phyloP scores from a whole-genome alignment of 768 basidiomycete species.

The Termitomyces sp. region DNA sequence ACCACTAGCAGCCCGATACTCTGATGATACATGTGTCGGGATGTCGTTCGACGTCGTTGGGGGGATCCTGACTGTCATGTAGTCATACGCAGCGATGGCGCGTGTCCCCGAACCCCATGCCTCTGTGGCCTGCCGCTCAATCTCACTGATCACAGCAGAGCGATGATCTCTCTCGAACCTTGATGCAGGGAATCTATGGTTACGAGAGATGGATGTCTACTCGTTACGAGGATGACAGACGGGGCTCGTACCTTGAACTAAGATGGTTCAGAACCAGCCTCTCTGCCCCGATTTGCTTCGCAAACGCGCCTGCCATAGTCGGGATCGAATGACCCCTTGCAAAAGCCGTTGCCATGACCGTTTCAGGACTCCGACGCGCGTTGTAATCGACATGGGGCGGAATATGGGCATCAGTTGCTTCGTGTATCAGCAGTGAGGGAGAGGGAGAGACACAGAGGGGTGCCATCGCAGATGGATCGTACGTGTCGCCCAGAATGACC shows the following conservation, averaged over 20 bases:
- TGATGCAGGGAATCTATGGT: slow-evolving; percentile 49
- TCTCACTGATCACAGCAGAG: slow-evolving; percentile 49
- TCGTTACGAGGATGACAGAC: neutral
- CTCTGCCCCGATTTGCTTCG: slow-evolving; percentile 52
- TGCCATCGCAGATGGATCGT: slow-evolving; percentile 53
- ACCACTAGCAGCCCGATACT: neutral
- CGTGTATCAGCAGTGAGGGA: slow-evolving; percentile 75
- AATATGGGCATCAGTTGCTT: slow-evolving; percentile 75
- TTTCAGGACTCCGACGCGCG: slow-evolving; percentile 35
- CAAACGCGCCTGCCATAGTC: slow-evolving; percentile 73
- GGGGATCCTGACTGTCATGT: slow-evolving; percentile 41
- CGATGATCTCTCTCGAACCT: slow-evolving; percentile 30
- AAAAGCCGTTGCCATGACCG: slow-evolving; percentile 45
- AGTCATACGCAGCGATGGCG: slow-evolving; percentile 55
- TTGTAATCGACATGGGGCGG: slow-evolving; percentile 47
- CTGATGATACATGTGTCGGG: neutral
- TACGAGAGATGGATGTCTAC: slow-evolving; percentile 4
- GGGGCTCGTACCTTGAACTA: slow-evolving; percentile 48
- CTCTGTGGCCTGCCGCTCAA: slow-evolving; percentile 56
- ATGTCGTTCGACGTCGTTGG: neutral
- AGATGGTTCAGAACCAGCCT: slow-evolving; percentile 76
- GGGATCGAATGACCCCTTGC: slow-evolving; percentile 76
- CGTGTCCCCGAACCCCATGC: slow-evolving; percentile 45
- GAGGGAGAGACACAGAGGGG: slow-evolving; percentile 46
- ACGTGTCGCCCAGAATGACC: slow-evolving; percentile 76